phyloP scores from a whole-genome alignment of 257 asterid genomes.

The Rauvolfia tetraphylla region DNA sequence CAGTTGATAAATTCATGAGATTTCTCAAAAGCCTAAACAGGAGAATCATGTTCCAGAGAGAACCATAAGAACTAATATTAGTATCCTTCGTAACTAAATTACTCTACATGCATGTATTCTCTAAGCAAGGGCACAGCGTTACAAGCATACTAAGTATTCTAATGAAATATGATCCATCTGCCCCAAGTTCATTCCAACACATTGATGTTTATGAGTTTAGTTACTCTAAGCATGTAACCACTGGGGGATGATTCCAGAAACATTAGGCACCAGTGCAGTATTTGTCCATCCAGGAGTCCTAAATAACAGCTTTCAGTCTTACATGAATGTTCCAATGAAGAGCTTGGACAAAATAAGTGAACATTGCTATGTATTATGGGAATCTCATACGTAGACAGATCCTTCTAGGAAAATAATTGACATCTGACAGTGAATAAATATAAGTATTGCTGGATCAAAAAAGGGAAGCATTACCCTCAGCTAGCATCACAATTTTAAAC shows the following conservation, averaged over 20 bases:
- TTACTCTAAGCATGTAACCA: background rate
- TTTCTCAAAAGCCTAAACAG: background rate
- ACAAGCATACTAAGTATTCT: background rate
- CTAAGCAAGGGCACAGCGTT: background rate
- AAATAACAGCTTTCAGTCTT: background rate
- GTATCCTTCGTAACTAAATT: too few relatives aligned
- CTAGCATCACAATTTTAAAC: background rate
- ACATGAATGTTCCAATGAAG: background rate
- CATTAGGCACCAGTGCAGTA: background rate
- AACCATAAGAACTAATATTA: background rate
- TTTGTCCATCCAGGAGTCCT: background rate
- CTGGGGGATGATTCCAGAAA: background rate
- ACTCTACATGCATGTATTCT: too few relatives aligned
- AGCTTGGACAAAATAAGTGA: background rate
- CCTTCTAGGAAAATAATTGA: background rate
- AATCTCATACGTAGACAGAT: background rate
- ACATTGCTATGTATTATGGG: background rate
- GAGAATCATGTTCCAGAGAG: background rate
- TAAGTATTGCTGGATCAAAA: background rate
- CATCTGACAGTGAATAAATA: background rate
- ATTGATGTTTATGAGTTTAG: background rate
- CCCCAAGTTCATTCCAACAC: background rate
- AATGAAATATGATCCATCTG: background rate
- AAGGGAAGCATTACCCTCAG: background rate
- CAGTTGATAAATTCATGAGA: background rate